Evolutionary conservation across 2,329 filamentous ascomycete genomes (phyloP), one percentile per base, ranked within the genome.

Genomic region (Pseudogymnoascus sp.): DNA sequence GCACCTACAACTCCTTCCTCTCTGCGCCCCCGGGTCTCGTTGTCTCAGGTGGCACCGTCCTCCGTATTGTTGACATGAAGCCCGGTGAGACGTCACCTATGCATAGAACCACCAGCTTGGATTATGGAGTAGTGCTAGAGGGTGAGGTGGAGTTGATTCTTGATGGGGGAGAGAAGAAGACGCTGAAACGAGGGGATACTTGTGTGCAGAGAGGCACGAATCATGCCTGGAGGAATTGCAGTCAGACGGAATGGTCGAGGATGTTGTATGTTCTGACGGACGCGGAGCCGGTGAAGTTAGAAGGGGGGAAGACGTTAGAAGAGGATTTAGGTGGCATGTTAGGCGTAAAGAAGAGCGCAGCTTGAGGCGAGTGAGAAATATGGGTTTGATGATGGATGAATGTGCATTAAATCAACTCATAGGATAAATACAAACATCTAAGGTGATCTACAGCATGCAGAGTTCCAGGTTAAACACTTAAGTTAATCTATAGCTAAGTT

Each of bases 131-230:
- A 31, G 73, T 81, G 14, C 14, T 80, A 6, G 69, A 72, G 6
- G 78, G 78, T 1, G 72, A 74, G 62, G 73, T 79, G 5, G 75
- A 76, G 3, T 66, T 78, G n/a, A 67, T 63, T 4, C 71, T 81
- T 1, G 78, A 80, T 64, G 68, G 71, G 3, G 77, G 78, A 5
- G 76, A 77, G 61, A 76, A 73, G 67, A 76, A 69, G 65, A 71
- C 71, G 0, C 59, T 80, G 31, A 64, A 66, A n/a, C 68, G 71
- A 2, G 78, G 78, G 4, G 78, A 81, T 64, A 66, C 76, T 14
- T 71, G 78, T 59, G 72, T 80, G 0, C 77, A 80, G 66, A 70
- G 77, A 53, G 79, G 78, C 0, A 76, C 74, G 7, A 79, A 76
- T 62, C 80, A 82, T 68, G 69, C 70, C 10, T 82, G 79, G 78